A percentile compares a stretch with the other conserved stretches of the same genome.
Evolutionary conservation across 2,329 filamentous ascomycete species (phyloP).

Genomic region (Botrytis squamosa): DNA sequence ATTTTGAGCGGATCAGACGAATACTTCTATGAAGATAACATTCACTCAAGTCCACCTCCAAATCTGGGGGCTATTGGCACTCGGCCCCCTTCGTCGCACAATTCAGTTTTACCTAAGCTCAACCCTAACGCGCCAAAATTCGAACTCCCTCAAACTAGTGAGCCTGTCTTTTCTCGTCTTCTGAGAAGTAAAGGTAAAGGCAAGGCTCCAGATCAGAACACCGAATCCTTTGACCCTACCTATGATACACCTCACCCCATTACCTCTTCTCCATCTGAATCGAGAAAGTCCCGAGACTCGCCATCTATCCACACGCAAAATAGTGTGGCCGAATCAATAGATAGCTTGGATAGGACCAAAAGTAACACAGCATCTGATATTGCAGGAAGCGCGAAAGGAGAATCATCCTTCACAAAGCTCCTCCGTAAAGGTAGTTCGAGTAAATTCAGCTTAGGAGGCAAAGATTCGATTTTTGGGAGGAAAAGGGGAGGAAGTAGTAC

Average conservation of each 20-base stretch:
- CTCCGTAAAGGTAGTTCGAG: constrained; percentile 65
- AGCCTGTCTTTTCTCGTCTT: constrained; percentile 60
- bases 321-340: constrained; percentile 53
- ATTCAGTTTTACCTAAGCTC: constrained; percentile 56
- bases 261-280: constrained; percentile 51
- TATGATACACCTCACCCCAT: constrained; percentile 27
- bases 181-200: constrained; percentile 44
- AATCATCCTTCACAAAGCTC: constrained; percentile 54
- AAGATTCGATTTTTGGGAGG: constrained; percentile 51
- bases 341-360: constrained; percentile 50
- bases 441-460: constrained; percentile 60
- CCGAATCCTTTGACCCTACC: constrained; percentile 38
- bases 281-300: constrained; percentile 56
- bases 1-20: constrained; percentile 64
- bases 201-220: constrained; percentile 42
- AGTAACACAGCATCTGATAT: constrained; percentile 59
- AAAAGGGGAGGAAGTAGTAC: constrained; percentile 58
- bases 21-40: constrained; percentile 58
- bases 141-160: constrained; percentile 50
- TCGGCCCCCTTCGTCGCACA: constrained; percentile 55
- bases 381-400: constrained; percentile 47
- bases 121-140: constrained; percentile 92
- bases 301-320: constrained; percentile 57
- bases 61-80: constrained; percentile 77
- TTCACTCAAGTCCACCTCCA: constrained; percentile 50